Percentiles rank a stretch among this genome's conserved stretches.
phyloP scores from a whole-genome alignment of 257 asterid genomes.

The Solanum habrochaites region DNA sequence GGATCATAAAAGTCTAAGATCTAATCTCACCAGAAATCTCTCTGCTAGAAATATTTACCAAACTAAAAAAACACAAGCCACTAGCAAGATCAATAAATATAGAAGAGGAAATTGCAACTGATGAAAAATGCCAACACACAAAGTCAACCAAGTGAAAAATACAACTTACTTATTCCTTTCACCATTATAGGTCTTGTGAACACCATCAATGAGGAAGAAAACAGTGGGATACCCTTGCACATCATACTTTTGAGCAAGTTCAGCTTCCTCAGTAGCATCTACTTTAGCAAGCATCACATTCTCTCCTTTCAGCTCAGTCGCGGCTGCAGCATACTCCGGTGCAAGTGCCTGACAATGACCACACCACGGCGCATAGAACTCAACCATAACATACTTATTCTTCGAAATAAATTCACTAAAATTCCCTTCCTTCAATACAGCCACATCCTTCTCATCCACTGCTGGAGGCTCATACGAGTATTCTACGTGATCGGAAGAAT shows the following conservation, averaged over 20 bases:
- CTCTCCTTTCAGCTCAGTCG: constrained; percentile 58
- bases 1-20: background rate
- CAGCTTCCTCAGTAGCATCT: constrained; percentile 72
- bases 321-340: constrained; percentile 97
- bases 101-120: background rate
- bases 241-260: constrained; percentile 62
- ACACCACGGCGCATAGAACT: constrained; percentile 97
- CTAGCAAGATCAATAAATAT: background rate
- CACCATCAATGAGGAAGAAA: constrained; percentile 72
- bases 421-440: constrained; percentile 61
- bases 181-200: constrained; percentile 57
- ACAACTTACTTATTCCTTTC: constrained; percentile 74
- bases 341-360: constrained; percentile 82
- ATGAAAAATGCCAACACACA: background rate
- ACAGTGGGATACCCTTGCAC: constrained; percentile 82
- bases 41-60: background rate
- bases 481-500: constrained; percentile 20
- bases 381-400: constrained; percentile 84
- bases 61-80: background rate
- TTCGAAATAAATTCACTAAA: constrained; percentile 53
- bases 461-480: constrained; percentile 19
- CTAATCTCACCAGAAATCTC: background rate
- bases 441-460: constrained; percentile 79
- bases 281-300: constrained; percentile 78
- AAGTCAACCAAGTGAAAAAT: background rate